Percentiles rank a stretch among this genome's conserved stretches.
Evolutionary conservation across 495 filamentous ascomycete genomes (phyloP).

Genomic region (Neurospora tetraspora): DNA sequence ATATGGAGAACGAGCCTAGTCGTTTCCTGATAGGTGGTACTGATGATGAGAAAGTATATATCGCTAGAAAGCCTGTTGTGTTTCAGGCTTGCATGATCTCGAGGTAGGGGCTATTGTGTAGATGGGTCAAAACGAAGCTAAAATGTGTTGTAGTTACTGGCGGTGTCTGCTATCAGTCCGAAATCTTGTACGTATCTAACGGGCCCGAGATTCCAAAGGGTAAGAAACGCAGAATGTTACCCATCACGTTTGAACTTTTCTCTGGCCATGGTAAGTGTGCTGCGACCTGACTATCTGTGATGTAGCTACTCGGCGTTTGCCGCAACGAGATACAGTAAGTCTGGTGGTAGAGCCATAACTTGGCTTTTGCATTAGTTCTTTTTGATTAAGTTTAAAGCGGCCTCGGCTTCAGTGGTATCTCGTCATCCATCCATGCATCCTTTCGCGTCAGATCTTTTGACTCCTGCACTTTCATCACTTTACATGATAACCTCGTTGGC

Average conservation of each 20-base stretch:
- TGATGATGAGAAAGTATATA: background rate
- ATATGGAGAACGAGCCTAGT: background rate
- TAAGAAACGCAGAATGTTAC: background rate
- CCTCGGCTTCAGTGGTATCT: background rate
- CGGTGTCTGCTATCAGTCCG: background rate
- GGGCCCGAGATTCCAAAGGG: background rate
- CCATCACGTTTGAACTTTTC: background rate
- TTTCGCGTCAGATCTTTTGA: background rate
- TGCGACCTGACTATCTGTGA: background rate
- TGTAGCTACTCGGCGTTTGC: background rate
- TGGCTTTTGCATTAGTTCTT: background rate
- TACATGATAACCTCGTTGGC: constrained; percentile 97
- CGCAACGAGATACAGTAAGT: background rate
- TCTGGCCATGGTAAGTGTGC: background rate
- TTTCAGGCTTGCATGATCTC: background rate
- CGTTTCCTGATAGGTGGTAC: background rate
- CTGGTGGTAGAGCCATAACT: background rate
- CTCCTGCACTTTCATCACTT: constrained; percentile 1
- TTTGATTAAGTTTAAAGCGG: background rate
- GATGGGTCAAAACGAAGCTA: background rate
- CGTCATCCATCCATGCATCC: background rate
- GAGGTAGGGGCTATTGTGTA: background rate
- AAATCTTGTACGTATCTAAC: background rate
- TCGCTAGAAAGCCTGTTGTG: background rate
- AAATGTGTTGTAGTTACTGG: background rate